Conservation (phyloP, 768 basidiomycete species). For the Leccinellum rugosiceps region DNA sequence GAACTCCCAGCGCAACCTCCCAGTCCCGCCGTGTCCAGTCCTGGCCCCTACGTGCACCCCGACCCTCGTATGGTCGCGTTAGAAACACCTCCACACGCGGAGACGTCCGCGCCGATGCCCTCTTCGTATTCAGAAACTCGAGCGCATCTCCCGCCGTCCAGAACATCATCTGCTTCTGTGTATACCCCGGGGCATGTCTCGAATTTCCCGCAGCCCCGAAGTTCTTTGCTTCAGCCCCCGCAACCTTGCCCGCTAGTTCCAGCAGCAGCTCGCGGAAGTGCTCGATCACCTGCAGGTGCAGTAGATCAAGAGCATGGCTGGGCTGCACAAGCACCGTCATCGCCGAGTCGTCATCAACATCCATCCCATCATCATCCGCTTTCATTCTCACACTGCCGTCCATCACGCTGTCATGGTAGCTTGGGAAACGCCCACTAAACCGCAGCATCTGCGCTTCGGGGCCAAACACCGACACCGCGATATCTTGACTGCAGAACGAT, state of each 20-base stretch:
- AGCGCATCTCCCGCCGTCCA: slow-evolving; percentile 60
- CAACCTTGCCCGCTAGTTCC: slow-evolving; percentile 52
- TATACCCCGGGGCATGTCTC: slow-evolving; percentile 54
- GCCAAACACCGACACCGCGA: slow-evolving; percentile 48
- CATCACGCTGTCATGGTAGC: slow-evolving; percentile 33
- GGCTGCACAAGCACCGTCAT: slow-evolving; percentile 38
- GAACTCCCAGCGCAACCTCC: slow-evolving; percentile 46
- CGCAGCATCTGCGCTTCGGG: slow-evolving; percentile 31
- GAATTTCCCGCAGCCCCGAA: slow-evolving; percentile 40
- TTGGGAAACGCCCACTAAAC: slow-evolving; percentile 42
- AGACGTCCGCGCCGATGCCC: slow-evolving; percentile 30
- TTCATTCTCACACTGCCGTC: slow-evolving; percentile 11
- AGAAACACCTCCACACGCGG: slow-evolving; percentile 55
- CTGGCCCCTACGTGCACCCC: slow-evolving; percentile 62
- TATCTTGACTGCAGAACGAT: slow-evolving; percentile 47
- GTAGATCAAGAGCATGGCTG: slow-evolving; percentile 57
- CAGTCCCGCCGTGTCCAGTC: slow-evolving; percentile 75
- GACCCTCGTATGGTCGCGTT: slow-evolving; percentile 41
- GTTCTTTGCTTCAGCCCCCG: slow-evolving; percentile 15
- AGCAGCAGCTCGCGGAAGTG: slow-evolving; percentile 63
- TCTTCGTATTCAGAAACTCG: slow-evolving; percentile 50
- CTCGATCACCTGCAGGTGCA: slow-evolving; percentile 67
- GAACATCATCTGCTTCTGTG: slow-evolving; percentile 38
- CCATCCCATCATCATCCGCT: slow-evolving; percentile 49
- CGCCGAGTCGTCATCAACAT: slow-evolving; percentile 55